Evolutionary conservation across 75 land plant genomes (phyloP), one percentile per base, ranked within the genome.

Genomic region (Pseudotsuga menziesii): DNA sequence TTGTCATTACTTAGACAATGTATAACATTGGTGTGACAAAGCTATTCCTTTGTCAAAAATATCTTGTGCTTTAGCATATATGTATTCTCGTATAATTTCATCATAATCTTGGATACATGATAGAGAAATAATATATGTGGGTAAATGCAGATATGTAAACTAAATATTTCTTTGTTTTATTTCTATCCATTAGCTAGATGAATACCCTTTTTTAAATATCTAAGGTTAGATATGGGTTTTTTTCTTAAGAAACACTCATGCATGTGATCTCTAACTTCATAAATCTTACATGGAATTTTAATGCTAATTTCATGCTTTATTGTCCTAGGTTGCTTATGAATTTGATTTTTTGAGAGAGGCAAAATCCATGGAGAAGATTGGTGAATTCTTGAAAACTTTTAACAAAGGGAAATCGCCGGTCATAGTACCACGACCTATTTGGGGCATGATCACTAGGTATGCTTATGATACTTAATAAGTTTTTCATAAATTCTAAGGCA

Each of bases 311-410:
- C 29, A 19, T 76, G 41, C n/a, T 5, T 17, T 25, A 20, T 41
- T 56, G 17, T 56, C 75, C 36, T 74, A 96, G 99, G 89, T 96
- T 78, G 93, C 89, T 61, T 88, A 87, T 82, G 99, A 96, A 83
- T 96, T 96, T 83, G 93, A 96, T 84, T 96, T 96, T 76, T 39
- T 62, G 15, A 86, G 98, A 58, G 99, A 96, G 72, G 97, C 99
- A 59, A 72, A 82, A 58, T 96, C 99, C 23, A 96, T 96, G 97
- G 90, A 92, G 63, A 90, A 85, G 77, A 94, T 96, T 27, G 86
- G 85, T 25, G 86, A 75, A 12, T 91, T 91, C 63, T 61, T 96
- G 9, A 61, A 76, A 22, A 62, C 54, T 36, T 84, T 81, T 59
- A 88, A 88, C 83, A 86, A 82, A 64, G 86, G 81, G 29, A 90